Evolutionary conservation across 2,329 filamentous ascomycete species (phyloP), one percentile per base, ranked within the genome.

Genomic region (Sarocladium kiliense): DNA sequence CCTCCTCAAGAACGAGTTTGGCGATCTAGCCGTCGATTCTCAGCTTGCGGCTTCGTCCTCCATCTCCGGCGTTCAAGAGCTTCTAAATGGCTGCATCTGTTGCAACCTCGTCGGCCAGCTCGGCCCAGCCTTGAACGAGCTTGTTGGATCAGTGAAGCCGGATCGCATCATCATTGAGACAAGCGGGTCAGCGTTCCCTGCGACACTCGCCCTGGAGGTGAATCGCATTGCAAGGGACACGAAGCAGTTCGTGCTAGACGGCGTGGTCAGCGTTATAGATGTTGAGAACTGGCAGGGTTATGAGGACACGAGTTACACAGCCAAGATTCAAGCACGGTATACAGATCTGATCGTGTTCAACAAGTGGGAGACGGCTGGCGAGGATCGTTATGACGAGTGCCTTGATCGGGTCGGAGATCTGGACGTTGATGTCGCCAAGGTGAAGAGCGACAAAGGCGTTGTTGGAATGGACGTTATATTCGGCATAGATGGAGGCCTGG

Each of bases 21-120:
- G 94, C 67, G 92, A 97, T 69, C 74, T 99, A 41, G 92, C 91
- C 34, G 81, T 99, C 68, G 94, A 99, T 77, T 94, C 89, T 1
- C 89, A 96, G 69, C 86, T 99, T 27, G 93, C 94, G 16, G 80
- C 88, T 0, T 88, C 88, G 14, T 84, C 84, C 51, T 86, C 92
- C 59, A 91, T 99, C 62, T 87, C 90, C 1, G 93, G 91, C 55
- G 92, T 96, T 3, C 88, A 89, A 64, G 94, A 99, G 72, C 81
- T 99, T 1, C 86, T 99, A 54, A 96, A 96, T 69, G 94, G 93
- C 61, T 97, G 94, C 74, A 97, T 99, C 72, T 99, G 94, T 81
- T 99, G 94, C 77, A 97, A 97, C 69, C 87, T 97, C 25, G 93
- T 99, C 58, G 94, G 94, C 16, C 90, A 96, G 70, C 84, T 99